Base-by-base conservation (phyloP, 192 early-diverging fungal genomes). In the Rhizoclosmatium globosum region DNA sequence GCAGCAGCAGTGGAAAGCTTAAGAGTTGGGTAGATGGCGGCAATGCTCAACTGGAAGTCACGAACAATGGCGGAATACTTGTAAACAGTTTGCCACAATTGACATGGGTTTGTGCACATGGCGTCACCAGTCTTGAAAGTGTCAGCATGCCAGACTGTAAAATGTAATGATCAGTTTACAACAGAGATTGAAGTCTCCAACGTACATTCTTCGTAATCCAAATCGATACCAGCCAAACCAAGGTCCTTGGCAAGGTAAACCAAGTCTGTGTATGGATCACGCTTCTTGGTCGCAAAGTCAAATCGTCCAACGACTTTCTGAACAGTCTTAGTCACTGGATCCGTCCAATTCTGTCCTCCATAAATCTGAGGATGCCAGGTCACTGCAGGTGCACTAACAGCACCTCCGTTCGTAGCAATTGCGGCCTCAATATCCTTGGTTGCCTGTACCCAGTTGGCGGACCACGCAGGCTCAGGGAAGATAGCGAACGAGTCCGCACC, bases 181-280 rank as follows among this genome's bases (percentile, higher is more conserved):
- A 11, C 15, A 1, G 15, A n/a, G 31, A 31, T 31, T 70, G 15
- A 21, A 11, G 19, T 50, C 68, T 9, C 47, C 68, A 2, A 47
- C 17, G 41, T n/a, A 17, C 68, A 72, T 50, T 68, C 67, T 47
- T 68, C 67, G 23, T 68, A 68, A 43, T 68, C 67, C 21, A 68
- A 42, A 43, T 71, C 69, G 23, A 71, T 41, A 43, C 69, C 69
- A 48, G 17, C 46, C 15, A 71, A 48, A 56, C 69, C 69, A 11
- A 71, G 39, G 53, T 71, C 69, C 38, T 71, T 71, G 69, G 69
- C 69, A 48, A 71, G 17, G 50, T 71, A 71, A 2, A 71, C 69
- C 23, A 71, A 57, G 50, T 71, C 69, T 46, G 47, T 45, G 69
- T 71, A 71, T 17, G 69, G 69, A 48, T 71, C 69, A 48, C 69